Evolutionary conservation across 2,329 filamentous ascomycete genomes (phyloP).

Genomic region (Pyrenochaeta sp.): DNA sequence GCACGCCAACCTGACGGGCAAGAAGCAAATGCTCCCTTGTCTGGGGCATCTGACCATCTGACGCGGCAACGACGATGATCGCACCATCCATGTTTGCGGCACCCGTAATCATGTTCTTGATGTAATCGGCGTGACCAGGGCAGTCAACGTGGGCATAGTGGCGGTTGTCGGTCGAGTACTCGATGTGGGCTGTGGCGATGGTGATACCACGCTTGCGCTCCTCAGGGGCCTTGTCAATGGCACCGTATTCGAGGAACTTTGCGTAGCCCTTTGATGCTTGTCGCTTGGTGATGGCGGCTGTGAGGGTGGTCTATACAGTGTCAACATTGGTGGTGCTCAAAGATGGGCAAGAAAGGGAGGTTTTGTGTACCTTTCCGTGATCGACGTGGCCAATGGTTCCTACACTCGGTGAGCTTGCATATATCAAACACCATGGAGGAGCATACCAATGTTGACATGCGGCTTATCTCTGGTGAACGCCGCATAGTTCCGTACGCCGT

Average conservation of each 20-base stretch:
- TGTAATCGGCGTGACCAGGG: conserved; percentile 99
- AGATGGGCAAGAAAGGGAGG: conserved; percentile 18
- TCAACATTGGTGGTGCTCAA: conserved; percentile 22
- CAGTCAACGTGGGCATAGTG: conserved; percentile 99
- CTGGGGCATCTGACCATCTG: conserved; percentile 99
- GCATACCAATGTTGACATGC: conserved; percentile 94
- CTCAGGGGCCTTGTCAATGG: conserved; percentile 99
- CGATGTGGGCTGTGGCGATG: conserved; percentile 97
- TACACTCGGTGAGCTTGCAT: conserved; percentile 48
- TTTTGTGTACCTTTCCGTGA: conserved; percentile 84
- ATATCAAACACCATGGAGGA: neutral
- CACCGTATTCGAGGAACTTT: conserved; percentile 94
- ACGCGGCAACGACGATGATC: conserved; percentile 97
- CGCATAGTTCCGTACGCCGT: conserved; percentile 70
- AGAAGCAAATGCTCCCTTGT: conserved; percentile 98
- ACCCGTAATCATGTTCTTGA: conserved; percentile 99
- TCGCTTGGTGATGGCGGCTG: conserved; percentile 97
- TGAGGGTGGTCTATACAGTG: conserved; percentile 82
- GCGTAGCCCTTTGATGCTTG: conserved; percentile 94
- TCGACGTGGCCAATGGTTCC: conserved; percentile 99
- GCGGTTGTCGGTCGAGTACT: conserved; percentile 91
- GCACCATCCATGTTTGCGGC: conserved; percentile 99
- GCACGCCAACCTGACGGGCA: conserved; percentile 96
- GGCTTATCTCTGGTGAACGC: conserved; percentile 90
- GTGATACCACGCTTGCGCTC: conserved; percentile 99